Evolutionary conservation across 306 rosid species (phyloP).

Genomic region (Castanospermum australe): DNA sequence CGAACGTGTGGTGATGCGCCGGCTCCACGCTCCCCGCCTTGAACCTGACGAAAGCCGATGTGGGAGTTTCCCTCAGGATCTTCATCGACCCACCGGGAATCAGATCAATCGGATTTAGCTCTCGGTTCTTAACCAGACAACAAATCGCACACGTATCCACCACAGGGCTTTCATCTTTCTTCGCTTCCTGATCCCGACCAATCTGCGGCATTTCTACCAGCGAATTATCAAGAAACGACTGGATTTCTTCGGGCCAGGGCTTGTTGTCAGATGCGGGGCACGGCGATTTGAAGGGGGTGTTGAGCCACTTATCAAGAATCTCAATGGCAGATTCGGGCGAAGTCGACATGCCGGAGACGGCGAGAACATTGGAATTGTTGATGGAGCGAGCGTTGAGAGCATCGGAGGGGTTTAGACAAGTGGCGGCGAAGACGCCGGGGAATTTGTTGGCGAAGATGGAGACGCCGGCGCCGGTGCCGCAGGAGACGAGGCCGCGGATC

Average conservation of each 20-base stretch:
- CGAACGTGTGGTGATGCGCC: slow-evolving; percentile 88
- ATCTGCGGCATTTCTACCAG: slow-evolving; percentile 68
- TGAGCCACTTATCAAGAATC: slow-evolving; percentile 69
- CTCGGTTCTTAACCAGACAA: slow-evolving; percentile 64
- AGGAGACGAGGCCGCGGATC: slow-evolving; percentile 71
- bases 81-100: slow-evolving; percentile 91
- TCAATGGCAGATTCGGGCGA: slow-evolving; percentile 55
- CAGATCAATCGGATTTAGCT: slow-evolving; percentile 60
- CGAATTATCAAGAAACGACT: slow-evolving; percentile 57
- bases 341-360: slow-evolving; percentile 77
- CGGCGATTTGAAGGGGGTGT: slow-evolving; percentile 67
- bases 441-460: slow-evolving; percentile 89
- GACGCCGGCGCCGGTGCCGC: slow-evolving; percentile 93
- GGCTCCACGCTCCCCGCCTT: slow-evolving; percentile 89
- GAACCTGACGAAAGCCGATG: slow-evolving; percentile 79
- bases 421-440: slow-evolving; percentile 74
- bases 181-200: slow-evolving; percentile 23
- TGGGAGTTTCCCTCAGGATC: slow-evolving; percentile 76
- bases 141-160: slow-evolving; percentile 57
- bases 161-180: background rate
- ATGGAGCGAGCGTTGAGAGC: slow-evolving; percentile 78
- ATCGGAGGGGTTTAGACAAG: slow-evolving; percentile 60
- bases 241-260: slow-evolving; percentile 70
- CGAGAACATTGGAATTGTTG: slow-evolving; percentile 88
- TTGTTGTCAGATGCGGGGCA: slow-evolving; percentile 67